Evolutionary conservation across 192 early-diverging fungal species (phyloP).

Genomic region (Piromyces finnis): DNA sequence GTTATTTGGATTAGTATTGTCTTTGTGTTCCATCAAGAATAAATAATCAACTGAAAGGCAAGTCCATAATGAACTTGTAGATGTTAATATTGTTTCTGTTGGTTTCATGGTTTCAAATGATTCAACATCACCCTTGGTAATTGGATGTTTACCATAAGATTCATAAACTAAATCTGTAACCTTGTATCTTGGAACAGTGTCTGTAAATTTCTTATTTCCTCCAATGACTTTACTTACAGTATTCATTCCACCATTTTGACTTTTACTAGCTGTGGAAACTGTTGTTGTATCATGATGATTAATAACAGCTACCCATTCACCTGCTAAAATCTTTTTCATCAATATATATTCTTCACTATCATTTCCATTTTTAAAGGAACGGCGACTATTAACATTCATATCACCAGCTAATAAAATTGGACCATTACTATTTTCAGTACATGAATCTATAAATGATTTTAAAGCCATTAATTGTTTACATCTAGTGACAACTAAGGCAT

Average conservation of each 20-base stretch:
- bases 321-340: slow-evolving; percentile 36
- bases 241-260: slow-evolving; percentile 4
- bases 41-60: not conserved
- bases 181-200: not conserved
- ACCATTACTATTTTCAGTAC: slow-evolving; percentile 37
- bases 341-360: slow-evolving; percentile 22
- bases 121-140: slow-evolving; percentile 61
- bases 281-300: not conserved
- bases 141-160: slow-evolving; percentile 43
- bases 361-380: slow-evolving; percentile 11
- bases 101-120: slow-evolving; percentile 24
- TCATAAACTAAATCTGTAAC: slow-evolving; percentile 30
- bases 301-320: not conserved
- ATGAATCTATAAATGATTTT: slow-evolving; percentile 44
- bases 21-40: not conserved
- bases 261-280: not conserved
- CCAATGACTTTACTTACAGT: slow-evolving; percentile 1
- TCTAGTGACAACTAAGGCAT: slow-evolving; percentile 31
- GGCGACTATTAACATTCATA: slow-evolving; percentile 46
- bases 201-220: not conserved
- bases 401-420: slow-evolving; percentile 45
- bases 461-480: slow-evolving; percentile 43
- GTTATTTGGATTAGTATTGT: not conserved
- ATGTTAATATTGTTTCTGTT: slow-evolving; percentile 40
- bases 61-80: not conserved